Evolutionary conservation across 2,329 filamentous ascomycete species (phyloP), one percentile per base, ranked within the genome.

Genomic region (Beauveria asiatica): DNA sequence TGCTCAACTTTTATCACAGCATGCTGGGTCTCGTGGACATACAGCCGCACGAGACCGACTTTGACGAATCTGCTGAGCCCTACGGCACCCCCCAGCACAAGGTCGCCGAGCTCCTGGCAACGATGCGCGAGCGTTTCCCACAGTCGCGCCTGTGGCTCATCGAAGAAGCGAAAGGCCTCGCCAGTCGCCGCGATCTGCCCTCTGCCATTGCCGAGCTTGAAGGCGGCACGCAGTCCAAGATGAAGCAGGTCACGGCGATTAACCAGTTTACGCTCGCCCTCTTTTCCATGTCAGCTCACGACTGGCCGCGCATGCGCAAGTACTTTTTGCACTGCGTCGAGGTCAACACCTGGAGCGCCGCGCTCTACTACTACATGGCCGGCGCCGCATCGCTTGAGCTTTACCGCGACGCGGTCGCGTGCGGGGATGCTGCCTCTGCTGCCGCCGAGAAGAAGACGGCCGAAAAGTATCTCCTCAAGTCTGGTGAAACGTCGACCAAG

Each of bases 1-100:
- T 97, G 0, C 80, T 97, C 17, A 86, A 84, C 0, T 97, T 92
- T 73, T 96, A 97, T 74, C 96, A 96, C 69, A 89, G 88, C 6
- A 82, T 96, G 37, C 81, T 95, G 17, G 90, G 89, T 1, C 88
- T 91, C 65, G 90, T 91, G 63, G 94, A 99, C 70, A 97, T 99
- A 59, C 78, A 96, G 17, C 87, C 90, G 0, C 79, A 83, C 21
- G 64, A 66, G 16, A 74, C 78, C 1, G 83, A 86, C 64, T 79
- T 81, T 53, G 75, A 80, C 27, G 74, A 74, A 5, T 78, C 83
- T 16, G 79, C 77, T 16, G 83, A 86, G 64, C 74, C 86, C 0
- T 83, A 88, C 27, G 87, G 87, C 1, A 92, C 92, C 62, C 94
- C 94, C 0, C 79, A 78, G 53, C 80, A 83, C 41, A 83, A 84